These are phyloP conservation scores for Trypanosoma boissoni DNA, from an alignment of 208 protist species.

Conservation along the genomic window DNA sequence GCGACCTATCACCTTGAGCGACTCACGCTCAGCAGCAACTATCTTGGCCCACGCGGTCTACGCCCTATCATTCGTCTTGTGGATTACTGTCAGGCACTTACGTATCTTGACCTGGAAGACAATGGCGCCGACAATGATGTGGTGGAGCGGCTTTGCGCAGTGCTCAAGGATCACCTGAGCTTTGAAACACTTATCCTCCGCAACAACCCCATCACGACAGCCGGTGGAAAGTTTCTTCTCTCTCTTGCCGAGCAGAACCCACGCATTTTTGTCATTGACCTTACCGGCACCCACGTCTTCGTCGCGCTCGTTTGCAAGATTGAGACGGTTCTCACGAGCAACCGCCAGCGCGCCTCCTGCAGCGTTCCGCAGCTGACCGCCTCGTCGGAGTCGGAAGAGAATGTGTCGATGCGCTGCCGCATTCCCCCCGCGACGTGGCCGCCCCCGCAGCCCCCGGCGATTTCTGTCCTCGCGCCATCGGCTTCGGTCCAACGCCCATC, in stretches of 20 bases:
- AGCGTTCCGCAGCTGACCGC: conserved; percentile 27
- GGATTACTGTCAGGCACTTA: conserved; percentile 74
- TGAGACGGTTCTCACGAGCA: conserved; percentile 35
- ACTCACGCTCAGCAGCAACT: conserved; percentile 72
- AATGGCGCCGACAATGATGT: conserved; percentile 86
- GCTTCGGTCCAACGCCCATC: too few species aligned
- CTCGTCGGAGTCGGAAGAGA: background rate
- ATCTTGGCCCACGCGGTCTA: conserved; percentile 85
- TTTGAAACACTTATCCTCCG: conserved; percentile 62
- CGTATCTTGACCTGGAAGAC: conserved; percentile 61
- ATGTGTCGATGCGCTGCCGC: background rate
- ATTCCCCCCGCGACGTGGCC: background rate
- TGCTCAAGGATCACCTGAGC: conserved; percentile 68
- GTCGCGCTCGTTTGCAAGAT: conserved; percentile 69
- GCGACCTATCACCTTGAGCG: conserved; percentile 26
- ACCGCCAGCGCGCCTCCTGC: conserved; percentile 18
- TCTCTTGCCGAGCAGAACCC: conserved; percentile 68
- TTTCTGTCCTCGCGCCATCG: too few species aligned
- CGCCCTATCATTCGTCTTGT: conserved; percentile 81
- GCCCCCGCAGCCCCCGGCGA: background rate
- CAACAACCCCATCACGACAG: conserved; percentile 78
- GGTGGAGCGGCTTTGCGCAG: conserved; percentile 56
- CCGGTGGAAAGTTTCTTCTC: conserved; percentile 70
- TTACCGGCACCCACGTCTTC: conserved; percentile 79
- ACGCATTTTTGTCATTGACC: conserved; percentile 61